phyloP scores from a whole-genome alignment of 352 stramenopile genomes.

The Globisporangium nagaii region DNA sequence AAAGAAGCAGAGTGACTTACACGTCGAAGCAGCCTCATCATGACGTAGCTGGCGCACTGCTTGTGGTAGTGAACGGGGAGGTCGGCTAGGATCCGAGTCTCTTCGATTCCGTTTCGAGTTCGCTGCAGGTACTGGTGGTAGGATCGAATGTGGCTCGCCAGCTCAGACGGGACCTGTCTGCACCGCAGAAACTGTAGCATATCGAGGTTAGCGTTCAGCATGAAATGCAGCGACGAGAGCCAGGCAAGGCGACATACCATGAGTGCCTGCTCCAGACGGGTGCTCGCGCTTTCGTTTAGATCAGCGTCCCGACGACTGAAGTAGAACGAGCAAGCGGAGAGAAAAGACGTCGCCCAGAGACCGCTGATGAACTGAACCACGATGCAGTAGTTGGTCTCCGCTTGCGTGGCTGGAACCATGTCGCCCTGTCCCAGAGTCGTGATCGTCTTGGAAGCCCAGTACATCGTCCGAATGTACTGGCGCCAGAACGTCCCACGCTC shows the following conservation, averaged over 20 bases:
- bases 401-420: conserved; percentile 11
- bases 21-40: conserved; percentile 7
- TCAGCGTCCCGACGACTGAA: conserved; percentile 15
- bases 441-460: conserved; percentile 23
- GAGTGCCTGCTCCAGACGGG: conserved; percentile 16
- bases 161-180: conserved; percentile 9
- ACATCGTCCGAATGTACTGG: conserved; percentile 21
- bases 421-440: conserved; percentile 22
- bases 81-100: conserved; percentile 11
- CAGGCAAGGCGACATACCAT: conserved; percentile 1
- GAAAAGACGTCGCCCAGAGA: conserved; percentile 18
- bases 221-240: too few relatives aligned
- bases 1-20: background rate
- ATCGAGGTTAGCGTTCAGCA: background rate
- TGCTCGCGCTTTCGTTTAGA: conserved; percentile 12
- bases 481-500: conserved; percentile 12
- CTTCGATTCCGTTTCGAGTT: conserved; percentile 19
- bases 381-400: conserved; percentile 20
- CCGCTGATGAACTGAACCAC: conserved; percentile 19
- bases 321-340: conserved; percentile 21
- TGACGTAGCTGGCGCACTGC: conserved; percentile 17
- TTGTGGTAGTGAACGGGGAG: conserved; percentile 17
- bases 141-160: conserved; percentile 10
- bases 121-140: conserved; percentile 21
- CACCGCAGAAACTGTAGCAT: conserved; percentile 10